Percentiles rank a stretch among this genome's conserved stretches.
Evolutionary conservation across 1,284 basidiomycete genomes (phyloP).

Genomic region (Fomitopsis palustris): DNA sequence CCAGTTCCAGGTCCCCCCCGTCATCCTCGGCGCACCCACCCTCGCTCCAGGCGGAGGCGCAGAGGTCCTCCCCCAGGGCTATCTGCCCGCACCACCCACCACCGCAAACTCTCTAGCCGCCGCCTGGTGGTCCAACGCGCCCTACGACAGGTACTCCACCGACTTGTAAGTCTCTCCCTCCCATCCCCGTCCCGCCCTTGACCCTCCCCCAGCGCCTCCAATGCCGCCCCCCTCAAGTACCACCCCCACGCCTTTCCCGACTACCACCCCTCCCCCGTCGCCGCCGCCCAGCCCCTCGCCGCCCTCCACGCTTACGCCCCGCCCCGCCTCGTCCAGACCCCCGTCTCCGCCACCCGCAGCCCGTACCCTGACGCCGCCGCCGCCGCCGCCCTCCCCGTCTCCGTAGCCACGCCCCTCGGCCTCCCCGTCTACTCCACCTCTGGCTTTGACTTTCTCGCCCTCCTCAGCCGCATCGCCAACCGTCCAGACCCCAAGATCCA

Average conservation of each 20-base stretch:
- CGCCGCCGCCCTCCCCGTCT: not conserved
- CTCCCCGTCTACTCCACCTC: constrained; percentile 73
- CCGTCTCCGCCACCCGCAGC: constrained; percentile 1
- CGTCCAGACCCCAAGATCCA: constrained; percentile 75
- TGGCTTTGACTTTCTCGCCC: constrained; percentile 86
- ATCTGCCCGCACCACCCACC: constrained; percentile 20
- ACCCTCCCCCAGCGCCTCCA: not conserved
- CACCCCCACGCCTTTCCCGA: constrained; percentile 4
- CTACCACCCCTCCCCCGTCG: constrained; percentile 1
- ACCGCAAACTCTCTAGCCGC: constrained; percentile 25
- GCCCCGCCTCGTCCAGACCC: not conserved
- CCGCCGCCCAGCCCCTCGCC: not conserved
- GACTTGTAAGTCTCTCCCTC: constrained; percentile 9
- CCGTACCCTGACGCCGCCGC: not conserved
- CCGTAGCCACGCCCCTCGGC: constrained; percentile 27
- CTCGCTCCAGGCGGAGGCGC: constrained; percentile 67
- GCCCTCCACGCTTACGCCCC: not conserved
- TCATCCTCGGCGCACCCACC: constrained; percentile 52
- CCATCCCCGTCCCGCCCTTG: constrained; percentile 7
- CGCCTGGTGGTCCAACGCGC: constrained; percentile 47
- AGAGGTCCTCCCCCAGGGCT: constrained; percentile 52
- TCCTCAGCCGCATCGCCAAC: constrained; percentile 74
- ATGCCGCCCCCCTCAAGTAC: constrained; percentile 1
- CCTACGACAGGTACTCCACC: constrained; percentile 30
- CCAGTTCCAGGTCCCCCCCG: constrained; percentile 61